Conservation (phyloP, 441 rosid genomes). For the Mallotus japonicus region DNA sequence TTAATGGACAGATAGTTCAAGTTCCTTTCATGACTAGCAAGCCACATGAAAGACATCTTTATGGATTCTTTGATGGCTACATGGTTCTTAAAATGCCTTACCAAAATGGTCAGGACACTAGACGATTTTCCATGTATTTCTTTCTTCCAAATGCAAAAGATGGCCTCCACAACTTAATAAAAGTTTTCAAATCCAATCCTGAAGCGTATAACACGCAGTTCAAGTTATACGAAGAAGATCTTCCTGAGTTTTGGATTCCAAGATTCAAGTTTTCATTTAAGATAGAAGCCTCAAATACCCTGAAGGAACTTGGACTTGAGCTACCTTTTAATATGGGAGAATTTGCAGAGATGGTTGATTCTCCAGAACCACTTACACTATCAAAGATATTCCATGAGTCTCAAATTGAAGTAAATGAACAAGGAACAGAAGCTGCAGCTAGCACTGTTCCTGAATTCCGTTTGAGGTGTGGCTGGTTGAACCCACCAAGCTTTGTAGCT, state of each 20-base stretch:
- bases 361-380: neutral
- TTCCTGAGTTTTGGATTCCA: constrained; percentile 27
- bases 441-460: constrained; percentile 8
- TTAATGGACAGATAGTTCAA: constrained; percentile 22
- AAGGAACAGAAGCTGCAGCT: constrained; percentile 30
- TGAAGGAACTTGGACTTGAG: constrained; percentile 20
- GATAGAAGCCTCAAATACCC: constrained; percentile 19
- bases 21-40: constrained; percentile 31
- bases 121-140: constrained; percentile 23
- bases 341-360: constrained; percentile 22
- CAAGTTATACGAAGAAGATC: neutral
- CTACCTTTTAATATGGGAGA: constrained; percentile 18
- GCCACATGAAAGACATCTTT: neutral
- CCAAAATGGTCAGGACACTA: constrained; percentile 12
- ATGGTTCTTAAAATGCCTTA: constrained; percentile 25
- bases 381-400: constrained; percentile 25
- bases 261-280: constrained; percentile 29
- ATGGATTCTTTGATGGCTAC: constrained; percentile 12
- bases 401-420: constrained; percentile 26
- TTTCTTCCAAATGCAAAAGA: constrained; percentile 24
- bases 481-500: constrained; percentile 34
- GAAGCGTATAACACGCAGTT: neutral
- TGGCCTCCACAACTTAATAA: constrained; percentile 1
- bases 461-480: neutral
- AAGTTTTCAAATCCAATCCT: constrained; percentile 1